Conservation (phyloP, 331 rosid genomes). For the Quercus phellos region DNA sequence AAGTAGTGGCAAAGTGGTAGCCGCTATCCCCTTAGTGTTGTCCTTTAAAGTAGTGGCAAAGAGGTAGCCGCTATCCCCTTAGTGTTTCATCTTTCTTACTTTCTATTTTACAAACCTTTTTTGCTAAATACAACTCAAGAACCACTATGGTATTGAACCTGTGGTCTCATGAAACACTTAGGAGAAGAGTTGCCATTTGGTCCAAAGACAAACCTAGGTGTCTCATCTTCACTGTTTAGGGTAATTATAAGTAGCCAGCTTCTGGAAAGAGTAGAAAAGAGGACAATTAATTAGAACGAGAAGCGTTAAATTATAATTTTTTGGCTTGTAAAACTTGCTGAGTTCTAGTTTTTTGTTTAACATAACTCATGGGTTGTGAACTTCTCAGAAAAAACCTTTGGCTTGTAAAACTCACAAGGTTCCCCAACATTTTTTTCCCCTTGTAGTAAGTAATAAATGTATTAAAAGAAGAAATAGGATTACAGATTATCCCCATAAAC, state of each 20-base stretch:
- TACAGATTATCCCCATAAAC: not conserved
- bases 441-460: not conserved
- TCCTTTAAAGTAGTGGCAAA: not conserved
- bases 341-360: not conserved
- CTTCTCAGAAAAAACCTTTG: not conserved
- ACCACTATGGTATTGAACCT: not conserved
- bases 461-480: not conserved
- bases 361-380: not conserved
- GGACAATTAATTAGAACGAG: not conserved
- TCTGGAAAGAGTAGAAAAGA: not conserved
- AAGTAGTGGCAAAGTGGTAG: not conserved
- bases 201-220: not conserved
- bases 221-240: not conserved
- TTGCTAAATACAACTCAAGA: not conserved
- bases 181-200: not conserved
- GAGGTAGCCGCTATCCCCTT: not conserved
- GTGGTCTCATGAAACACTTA: not conserved
- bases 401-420: not conserved
- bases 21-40: not conserved
- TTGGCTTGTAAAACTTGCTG: not conserved
- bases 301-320: not conserved
- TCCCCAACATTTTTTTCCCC: not conserved
- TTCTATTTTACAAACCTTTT: too few relatives aligned
- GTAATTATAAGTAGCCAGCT: not conserved
- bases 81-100: too few relatives aligned